A percentile compares a stretch with the other conserved stretches of the same genome.
Conservation (phyloP, 768 basidiomycete species). For the Leccinum arenicola region DNA sequence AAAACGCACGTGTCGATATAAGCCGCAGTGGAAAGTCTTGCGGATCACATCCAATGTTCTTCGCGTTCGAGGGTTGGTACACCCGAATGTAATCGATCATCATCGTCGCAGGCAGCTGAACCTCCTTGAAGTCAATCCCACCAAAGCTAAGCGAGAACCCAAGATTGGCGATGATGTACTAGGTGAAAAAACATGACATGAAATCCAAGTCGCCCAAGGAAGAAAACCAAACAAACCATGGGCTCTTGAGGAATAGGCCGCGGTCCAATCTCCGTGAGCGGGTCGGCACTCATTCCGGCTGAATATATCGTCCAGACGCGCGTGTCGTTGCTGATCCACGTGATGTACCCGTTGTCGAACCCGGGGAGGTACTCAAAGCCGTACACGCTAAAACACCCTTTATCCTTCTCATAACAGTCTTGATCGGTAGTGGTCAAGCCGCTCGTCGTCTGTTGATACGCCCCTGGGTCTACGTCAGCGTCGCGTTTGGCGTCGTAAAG, state of each 20-base stretch:
- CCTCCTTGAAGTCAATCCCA: constrained; percentile 52
- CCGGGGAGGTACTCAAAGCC: constrained; percentile 55
- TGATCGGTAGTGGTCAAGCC: constrained; percentile 37
- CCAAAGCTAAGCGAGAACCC: constrained; percentile 73
- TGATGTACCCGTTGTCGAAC: constrained; percentile 57
- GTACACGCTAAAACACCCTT: constrained; percentile 44
- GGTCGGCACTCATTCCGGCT: constrained; percentile 49
- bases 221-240: constrained; percentile 39
- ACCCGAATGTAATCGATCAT: constrained; percentile 81
- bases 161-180: constrained; percentile 72
- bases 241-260: constrained; percentile 71
- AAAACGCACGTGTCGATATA: constrained; percentile 69
- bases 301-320: constrained; percentile 56
- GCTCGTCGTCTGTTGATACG: constrained; percentile 40
- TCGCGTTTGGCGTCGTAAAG: not conserved
- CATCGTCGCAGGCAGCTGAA: constrained; percentile 61
- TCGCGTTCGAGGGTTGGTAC: constrained; percentile 49
- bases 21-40: constrained; percentile 58
- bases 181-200: not conserved
- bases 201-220: not conserved
- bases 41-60: constrained; percentile 70
- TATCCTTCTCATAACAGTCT: constrained; percentile 42
- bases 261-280: constrained; percentile 47
- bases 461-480: constrained; percentile 23
- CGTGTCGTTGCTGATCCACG: constrained; percentile 61